phyloP scores from a whole-genome alignment of 2,329 filamentous ascomycete genomes.

The Fusarium devonianum region DNA sequence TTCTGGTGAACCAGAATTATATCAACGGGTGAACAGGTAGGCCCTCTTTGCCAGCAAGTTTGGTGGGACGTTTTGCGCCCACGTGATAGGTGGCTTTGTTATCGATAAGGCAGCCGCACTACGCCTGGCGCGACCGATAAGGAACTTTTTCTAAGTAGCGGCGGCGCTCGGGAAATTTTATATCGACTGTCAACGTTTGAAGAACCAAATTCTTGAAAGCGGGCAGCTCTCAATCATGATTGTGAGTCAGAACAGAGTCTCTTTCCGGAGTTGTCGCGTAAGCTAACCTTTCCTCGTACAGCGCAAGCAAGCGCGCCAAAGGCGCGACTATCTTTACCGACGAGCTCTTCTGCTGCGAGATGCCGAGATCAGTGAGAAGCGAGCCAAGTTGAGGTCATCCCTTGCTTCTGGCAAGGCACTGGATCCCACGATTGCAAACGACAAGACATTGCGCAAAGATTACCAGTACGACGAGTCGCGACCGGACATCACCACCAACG shows the following conservation, averaged over 20 bases:
- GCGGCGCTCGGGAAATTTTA: conserved; percentile 25
- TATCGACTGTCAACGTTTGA: conserved; percentile 12
- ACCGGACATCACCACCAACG: conserved; percentile 69
- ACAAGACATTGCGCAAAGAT: conserved; percentile 82
- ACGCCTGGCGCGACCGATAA: conserved; percentile 41
- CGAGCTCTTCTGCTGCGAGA: conserved; percentile 86
- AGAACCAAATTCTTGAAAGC: conserved; percentile 12
- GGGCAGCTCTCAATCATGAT: conserved; percentile 40
- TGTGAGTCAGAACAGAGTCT: conserved; percentile 38
- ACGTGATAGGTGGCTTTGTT: conserved; percentile 49
- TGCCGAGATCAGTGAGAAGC: conserved; percentile 91
- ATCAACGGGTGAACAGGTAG: conserved; percentile 36
- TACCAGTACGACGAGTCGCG: conserved; percentile 93
- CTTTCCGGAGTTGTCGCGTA: background rate
- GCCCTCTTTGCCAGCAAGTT: conserved; percentile 41
- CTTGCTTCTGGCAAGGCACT: conserved; percentile 89
- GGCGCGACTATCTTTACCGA: conserved; percentile 76
- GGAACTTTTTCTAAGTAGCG: conserved; percentile 39
- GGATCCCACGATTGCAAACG: conserved; percentile 82
- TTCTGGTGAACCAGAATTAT: conserved; percentile 42
- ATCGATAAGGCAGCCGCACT: conserved; percentile 42
- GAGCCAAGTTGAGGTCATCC: conserved; percentile 84
- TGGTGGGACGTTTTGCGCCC: conserved; percentile 52
- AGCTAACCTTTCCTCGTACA: conserved; percentile 35
- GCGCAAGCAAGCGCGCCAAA: conserved; percentile 53